Evolutionary conservation across 2,329 filamentous ascomycete genomes (phyloP), one percentile per base, ranked within the genome.

Genomic region (Cladosporium sp.): DNA sequence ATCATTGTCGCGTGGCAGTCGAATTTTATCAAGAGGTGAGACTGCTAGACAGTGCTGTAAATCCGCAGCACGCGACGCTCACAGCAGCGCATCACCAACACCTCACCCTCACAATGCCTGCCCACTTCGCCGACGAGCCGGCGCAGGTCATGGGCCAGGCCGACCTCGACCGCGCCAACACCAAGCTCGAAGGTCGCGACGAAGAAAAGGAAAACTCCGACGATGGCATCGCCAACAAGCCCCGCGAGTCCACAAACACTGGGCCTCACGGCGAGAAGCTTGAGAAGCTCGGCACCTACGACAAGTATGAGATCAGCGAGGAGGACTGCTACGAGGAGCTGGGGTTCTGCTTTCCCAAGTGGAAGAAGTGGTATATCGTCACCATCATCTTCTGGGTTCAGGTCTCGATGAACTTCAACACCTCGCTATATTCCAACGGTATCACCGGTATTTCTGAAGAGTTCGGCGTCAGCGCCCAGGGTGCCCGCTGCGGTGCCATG

Each of bases 391-490:
- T 80, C 62, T 61, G 75, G 9, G 75, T 81, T 1, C 78, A 80
- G 59, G 72, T 78, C 8, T 78, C 75, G 11, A 81, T 81, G 77
- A 81, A 81, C 63, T 77, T 81, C 67, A 81, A 81, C 63, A 77
- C 78, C 0, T 77, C 74, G 6, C 68, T 81, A 5, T 81, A 78
- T 61, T 74, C 75, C 44, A 81, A 80, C 53, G 78, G 73, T 0
- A 69, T 80, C 18, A 59, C 56, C 3, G 71, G 70, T 16, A 75
- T 81, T 32, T 60, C 66, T 2, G 63, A 75, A 46, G 65, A 77
- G 13, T 78, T 77, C 46, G 59, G 63, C 52, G 70, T 80, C 49
- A 74, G 69, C 51, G 65, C 68, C 28, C 74, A 78, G 58, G 72
- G 68, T 1, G 75, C 75, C 2, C 72, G 76, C 4, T 70, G 71